Conservation (phyloP, 1,284 basidiomycete species). For the Somion occarium region DNA sequence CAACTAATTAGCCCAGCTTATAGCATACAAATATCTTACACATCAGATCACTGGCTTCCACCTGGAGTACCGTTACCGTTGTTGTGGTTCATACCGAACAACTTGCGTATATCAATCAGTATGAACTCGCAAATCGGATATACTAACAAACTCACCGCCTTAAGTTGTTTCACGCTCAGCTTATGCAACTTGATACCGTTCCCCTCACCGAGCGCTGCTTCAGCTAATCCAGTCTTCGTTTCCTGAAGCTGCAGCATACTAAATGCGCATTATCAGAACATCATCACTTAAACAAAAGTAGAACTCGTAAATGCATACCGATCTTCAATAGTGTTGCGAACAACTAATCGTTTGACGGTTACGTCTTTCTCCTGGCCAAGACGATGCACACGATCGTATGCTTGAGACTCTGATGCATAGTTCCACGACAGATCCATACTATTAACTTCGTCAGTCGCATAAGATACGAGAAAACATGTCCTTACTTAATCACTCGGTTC, state of each 20-base stretch:
- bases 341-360: slow-evolving; percentile 61
- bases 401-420: slow-evolving; percentile 58
- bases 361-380: slow-evolving; percentile 69
- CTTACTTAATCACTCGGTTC: slow-evolving; percentile 62
- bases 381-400: slow-evolving; percentile 66
- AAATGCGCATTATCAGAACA: no score
- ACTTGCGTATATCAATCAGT: slow-evolving; percentile 5
- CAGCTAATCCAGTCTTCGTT: slow-evolving; percentile 58
- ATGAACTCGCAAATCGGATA: neutral
- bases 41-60: neutral
- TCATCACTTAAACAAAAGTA: no score
- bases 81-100: slow-evolving; percentile 15
- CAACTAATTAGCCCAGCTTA: neutral
- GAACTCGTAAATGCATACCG: slow-evolving; percentile 50
- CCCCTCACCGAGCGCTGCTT: slow-evolving; percentile 65
- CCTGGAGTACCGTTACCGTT: neutral
- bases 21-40: neutral
- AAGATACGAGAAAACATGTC: no score
- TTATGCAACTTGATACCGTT: slow-evolving; percentile 52
- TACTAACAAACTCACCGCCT: slow-evolving; percentile 32
- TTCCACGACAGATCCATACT: slow-evolving; percentile 74
- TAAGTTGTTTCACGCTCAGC: slow-evolving; percentile 60
- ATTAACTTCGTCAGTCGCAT: neutral
- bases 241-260: slow-evolving; percentile 65
- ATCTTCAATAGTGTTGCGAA: slow-evolving; percentile 65